Conservation (phyloP, 1,139 yeast genomes). For the Pichia sp. region DNA sequence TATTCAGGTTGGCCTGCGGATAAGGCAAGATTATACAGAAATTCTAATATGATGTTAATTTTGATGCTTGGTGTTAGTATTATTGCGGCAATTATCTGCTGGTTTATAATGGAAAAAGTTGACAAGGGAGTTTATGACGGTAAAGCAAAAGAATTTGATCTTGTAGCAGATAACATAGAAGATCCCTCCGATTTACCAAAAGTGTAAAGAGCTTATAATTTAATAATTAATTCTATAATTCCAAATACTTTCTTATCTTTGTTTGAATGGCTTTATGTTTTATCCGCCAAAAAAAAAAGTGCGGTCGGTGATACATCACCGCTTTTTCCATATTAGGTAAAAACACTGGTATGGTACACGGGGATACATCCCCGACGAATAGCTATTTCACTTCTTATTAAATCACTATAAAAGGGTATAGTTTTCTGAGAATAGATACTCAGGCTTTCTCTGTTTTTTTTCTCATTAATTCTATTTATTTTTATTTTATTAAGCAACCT, state of each 20-base stretch:
- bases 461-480: background rate
- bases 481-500: background rate
- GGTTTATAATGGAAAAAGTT: conserved; percentile 17
- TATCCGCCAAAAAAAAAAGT: background rate
- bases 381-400: too few species aligned
- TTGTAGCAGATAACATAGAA: background rate
- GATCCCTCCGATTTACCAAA: background rate
- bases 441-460: background rate
- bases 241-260: too few species aligned
- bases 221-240: too few species aligned
- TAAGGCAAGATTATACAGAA: conserved; percentile 47
- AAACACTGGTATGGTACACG: background rate
- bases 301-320: conserved; percentile 3
- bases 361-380: background rate
- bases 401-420: too few species aligned
- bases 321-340: background rate
- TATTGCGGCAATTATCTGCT: conserved; percentile 35
- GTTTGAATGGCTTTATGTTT: too few species aligned
- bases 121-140: conserved; percentile 14
- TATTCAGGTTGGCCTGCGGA: conserved; percentile 88
- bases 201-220: too few species aligned
- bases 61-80: conserved; percentile 70
- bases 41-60: conserved; percentile 83
- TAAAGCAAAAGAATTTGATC: conserved; percentile 7
- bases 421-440: too few species aligned